Evolutionary conservation across 2,329 filamentous ascomycete species (phyloP).

Genomic region (Rachicladosporium sp.): DNA sequence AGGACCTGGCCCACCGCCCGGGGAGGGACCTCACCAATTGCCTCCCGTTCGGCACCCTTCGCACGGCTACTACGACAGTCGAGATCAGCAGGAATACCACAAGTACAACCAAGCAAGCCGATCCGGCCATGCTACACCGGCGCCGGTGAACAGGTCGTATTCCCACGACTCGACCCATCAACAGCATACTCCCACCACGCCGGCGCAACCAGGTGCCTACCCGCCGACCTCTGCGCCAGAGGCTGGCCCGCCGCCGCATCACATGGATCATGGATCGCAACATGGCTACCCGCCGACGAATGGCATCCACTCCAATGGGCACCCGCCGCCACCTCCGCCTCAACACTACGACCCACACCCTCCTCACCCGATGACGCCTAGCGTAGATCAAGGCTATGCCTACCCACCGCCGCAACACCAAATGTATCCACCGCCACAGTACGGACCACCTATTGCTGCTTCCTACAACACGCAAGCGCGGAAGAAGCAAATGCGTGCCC

Average conservation of each 20-base stretch:
- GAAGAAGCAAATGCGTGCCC: conserved; percentile 24
- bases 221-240: conserved; percentile 13
- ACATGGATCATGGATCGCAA: conserved; percentile 12
- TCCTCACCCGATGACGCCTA: conserved; percentile 16
- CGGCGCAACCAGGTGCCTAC: conserved; percentile 16
- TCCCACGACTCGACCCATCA: conserved; percentile 22
- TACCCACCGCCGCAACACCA: conserved; percentile 15
- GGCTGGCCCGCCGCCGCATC: conserved; percentile 13
- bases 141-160: conserved; percentile 21
- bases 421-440: conserved; percentile 15
- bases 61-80: conserved; percentile 7
- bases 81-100: conserved; percentile 18
- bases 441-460: conserved; percentile 15
- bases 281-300: conserved; percentile 19
- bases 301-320: conserved; percentile 11
- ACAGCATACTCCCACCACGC: conserved; percentile 23
- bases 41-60: conserved; percentile 16
- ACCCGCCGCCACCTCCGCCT: conserved; percentile 8
- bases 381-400: conserved; percentile 17
- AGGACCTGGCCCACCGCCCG: conserved; percentile 13
- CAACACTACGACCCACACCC: conserved; percentile 16
- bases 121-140: conserved; percentile 25
- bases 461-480: conserved; percentile 16
- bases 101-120: conserved; percentile 19
- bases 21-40: conserved; percentile 12